phyloP scores from a whole-genome alignment of 495 filamentous ascomycete genomes.

The Aspergillus bridgeri region DNA sequence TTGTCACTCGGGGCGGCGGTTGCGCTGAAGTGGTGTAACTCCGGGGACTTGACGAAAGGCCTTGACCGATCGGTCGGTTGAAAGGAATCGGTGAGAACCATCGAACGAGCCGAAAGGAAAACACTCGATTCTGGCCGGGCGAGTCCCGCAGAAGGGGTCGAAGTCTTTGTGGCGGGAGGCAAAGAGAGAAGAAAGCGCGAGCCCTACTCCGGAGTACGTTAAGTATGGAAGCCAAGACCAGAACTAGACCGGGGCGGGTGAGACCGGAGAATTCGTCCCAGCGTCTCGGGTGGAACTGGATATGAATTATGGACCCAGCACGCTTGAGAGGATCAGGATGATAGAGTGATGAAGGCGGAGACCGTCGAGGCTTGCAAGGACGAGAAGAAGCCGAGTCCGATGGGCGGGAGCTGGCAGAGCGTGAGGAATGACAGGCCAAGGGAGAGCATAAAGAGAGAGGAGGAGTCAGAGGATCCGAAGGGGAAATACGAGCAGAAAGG shows the following conservation, averaged over 20 bases:
- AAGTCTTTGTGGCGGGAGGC: not conserved
- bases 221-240: slow-evolving; percentile 3
- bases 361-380: too few relatives aligned
- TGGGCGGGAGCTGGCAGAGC: not conserved
- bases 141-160: not conserved
- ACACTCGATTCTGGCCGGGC: not conserved
- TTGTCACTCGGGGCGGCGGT: slow-evolving; percentile 20
- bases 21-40: slow-evolving; percentile 20
- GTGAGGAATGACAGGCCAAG: too few relatives aligned
- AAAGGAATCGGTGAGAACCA: slow-evolving; percentile 22
- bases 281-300: slow-evolving; percentile 14
- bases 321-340: too few relatives aligned
- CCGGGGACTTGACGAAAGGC: slow-evolving; percentile 10
- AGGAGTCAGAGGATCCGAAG: not conserved
- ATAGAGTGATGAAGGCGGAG: too few relatives aligned
- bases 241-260: slow-evolving; percentile 10
- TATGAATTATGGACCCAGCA: too few relatives aligned
- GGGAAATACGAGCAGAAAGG: too few relatives aligned
- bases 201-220: slow-evolving; percentile 3
- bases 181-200: slow-evolving; percentile 3
- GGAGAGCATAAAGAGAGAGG: not conserved
- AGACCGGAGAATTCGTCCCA: slow-evolving; percentile 13
- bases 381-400: not conserved
- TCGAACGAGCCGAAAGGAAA: slow-evolving; percentile 18
- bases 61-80: slow-evolving; percentile 28